These are phyloP conservation scores for Bathelium albidoporum DNA, from an alignment of 495 filamentous ascomycete genomes.

Conservation along the genomic window DNA sequence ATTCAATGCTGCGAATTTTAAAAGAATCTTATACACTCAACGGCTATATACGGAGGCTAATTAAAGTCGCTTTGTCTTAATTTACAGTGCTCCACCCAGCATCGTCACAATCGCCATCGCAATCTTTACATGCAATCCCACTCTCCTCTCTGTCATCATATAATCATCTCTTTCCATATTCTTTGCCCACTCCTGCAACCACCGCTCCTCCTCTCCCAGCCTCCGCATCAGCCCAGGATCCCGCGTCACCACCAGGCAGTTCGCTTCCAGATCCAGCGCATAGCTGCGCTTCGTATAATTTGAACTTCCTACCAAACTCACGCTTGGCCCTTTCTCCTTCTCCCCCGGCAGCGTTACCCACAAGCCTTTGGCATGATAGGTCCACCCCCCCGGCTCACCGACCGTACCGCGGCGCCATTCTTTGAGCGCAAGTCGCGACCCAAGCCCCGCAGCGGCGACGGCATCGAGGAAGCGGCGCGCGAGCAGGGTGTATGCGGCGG, in stretches of 20 bases:
- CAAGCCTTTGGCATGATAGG: constrained; percentile 94
- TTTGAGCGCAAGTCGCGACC: constrained; percentile 54
- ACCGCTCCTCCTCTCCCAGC: constrained; percentile 65
- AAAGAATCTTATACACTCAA: not conserved
- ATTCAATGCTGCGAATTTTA: too few species aligned
- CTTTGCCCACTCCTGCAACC: constrained; percentile 62
- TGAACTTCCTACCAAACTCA: constrained; percentile 78
- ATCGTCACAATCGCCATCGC: constrained; percentile 69
- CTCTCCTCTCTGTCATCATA: constrained; percentile 65
- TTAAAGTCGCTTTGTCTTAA: not conserved
- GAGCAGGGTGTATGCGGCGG: constrained; percentile 82
- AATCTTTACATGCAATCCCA: constrained; percentile 72
- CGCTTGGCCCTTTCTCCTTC: constrained; percentile 48
- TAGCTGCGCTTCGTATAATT: constrained; percentile 97
- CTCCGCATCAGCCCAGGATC: constrained; percentile 62
- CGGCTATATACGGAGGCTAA: not conserved
- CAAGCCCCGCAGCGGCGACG: constrained; percentile 50
- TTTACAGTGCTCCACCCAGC: constrained; percentile 35
- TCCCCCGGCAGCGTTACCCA: constrained; percentile 64
- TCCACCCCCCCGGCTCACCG: constrained; percentile 75
- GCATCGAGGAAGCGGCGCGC: constrained; percentile 69
- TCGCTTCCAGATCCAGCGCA: constrained; percentile 78
- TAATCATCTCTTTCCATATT: constrained; percentile 64
- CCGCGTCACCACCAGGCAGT: constrained; percentile 71
- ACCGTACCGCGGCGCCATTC: constrained; percentile 86